A percentile compares a stretch with the other conserved stretches of the same genome.
Evolutionary conservation across 208 protist genomes (phyloP).

Genomic region (Trypanosoma cruzi): DNA sequence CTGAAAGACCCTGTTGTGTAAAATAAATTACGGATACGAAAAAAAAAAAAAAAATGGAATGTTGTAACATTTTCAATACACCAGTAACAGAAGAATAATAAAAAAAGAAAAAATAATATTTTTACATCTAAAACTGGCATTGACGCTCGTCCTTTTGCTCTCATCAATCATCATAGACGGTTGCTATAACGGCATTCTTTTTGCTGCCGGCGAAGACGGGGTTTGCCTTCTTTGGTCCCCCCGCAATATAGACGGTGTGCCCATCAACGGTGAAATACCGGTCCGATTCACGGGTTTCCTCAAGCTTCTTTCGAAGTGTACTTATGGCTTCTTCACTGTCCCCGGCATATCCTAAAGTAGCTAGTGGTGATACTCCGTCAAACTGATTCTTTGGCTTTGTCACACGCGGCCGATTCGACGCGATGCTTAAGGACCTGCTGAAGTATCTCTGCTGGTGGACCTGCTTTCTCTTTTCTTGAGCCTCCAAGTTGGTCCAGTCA

Average conservation of each 20-base stretch:
- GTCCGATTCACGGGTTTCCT: constrained; percentile 40
- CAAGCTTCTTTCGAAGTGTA: constrained; percentile 54
- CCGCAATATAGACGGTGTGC: constrained; percentile 80
- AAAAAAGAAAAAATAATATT: background rate
- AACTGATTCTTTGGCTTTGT: constrained; percentile 90
- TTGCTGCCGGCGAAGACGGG: constrained; percentile 12
- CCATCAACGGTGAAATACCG: constrained; percentile 76
- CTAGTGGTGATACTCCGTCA: constrained; percentile 69
- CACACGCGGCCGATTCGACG: constrained; percentile 19
- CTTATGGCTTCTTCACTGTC: constrained; percentile 52
- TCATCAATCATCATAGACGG: constrained; percentile 17
- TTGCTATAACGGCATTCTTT: constrained; percentile 29
- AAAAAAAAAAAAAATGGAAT: background rate
- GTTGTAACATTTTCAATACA: background rate
- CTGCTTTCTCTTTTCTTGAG: constrained; percentile 34
- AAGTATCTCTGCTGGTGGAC: constrained; percentile 30
- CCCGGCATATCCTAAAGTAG: constrained; percentile 49
- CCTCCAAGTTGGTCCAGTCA: constrained; percentile 70
- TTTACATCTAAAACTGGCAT: background rate
- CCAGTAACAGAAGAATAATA: no score
- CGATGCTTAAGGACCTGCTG: constrained; percentile 13
- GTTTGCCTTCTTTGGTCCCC: constrained; percentile 24
- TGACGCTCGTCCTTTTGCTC: background rate
- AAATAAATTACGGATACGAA: constrained; percentile 7
- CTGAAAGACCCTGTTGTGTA: no score